Evolutionary conservation across 495 filamentous ascomycete species (phyloP), one percentile per base, ranked within the genome.

Genomic region (Neurospora hispaniola): DNA sequence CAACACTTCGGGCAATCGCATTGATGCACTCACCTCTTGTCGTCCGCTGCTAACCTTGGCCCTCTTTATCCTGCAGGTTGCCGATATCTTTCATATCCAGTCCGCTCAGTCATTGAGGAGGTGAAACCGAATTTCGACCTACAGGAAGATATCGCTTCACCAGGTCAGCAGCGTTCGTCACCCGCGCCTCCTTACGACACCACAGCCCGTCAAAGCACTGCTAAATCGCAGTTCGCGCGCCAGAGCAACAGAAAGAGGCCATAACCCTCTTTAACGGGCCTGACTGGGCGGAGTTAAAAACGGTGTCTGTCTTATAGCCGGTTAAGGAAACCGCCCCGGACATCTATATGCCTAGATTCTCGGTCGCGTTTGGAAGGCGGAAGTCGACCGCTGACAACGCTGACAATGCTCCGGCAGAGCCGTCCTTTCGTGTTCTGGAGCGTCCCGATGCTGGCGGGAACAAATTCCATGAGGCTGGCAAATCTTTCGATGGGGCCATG

Each of bases 281-380:
- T 31, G 18, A 44, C 35, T 42, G 69, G 38, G 71, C 42, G 46
- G 46, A 18, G 42, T 48, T n/a, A 23, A 44, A 74, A 74, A 78
- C 72, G 78, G 76, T 72, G 73, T 74, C 46, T 62, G 62, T 71
- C 27, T 27, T 35, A 18, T 62, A 62, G 54, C 27, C 73, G 74
- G 72, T 74, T 72, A 70, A 73, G 71, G 70, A 38, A 78, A 71
- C 74, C 76, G 75, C 78, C 72, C 77, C 77, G 75, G 74, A 70
- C 44, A 69, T 79, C 82, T 82, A 83, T 80, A 86, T 86, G 85
- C 82, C 83, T 86, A 86, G 83, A 75, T 86, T 86, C 79, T 81
- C 84, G 73, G 84, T 84, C 76, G 76, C 80, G 54, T 86, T 86
- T 72, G 81, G 78, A 69, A 80, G 82, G 84, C 85, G 85, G 81